Percentiles rank a stretch among this genome's conserved stretches.
These are phyloP conservation scores for Hemileia vastatrix DNA, from an alignment of 1,284 basidiomycete genomes.

Conservation along the genomic window DNA sequence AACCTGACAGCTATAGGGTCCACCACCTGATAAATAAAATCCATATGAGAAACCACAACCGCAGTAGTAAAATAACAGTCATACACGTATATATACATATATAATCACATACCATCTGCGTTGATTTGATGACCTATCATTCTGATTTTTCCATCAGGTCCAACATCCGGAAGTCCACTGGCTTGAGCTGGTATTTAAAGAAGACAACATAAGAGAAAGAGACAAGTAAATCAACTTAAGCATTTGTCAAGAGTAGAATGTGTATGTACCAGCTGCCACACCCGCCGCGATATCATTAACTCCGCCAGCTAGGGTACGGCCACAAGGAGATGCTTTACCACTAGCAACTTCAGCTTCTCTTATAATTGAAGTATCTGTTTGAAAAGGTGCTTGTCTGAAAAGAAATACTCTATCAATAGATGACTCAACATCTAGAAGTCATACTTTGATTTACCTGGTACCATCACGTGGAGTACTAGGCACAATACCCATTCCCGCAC, in stretches of 20 bases:
- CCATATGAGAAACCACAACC: too few relatives aligned
- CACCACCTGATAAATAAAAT: slow-evolving; percentile 6
- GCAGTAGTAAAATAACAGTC: too few relatives aligned
- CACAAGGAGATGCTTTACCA: not conserved
- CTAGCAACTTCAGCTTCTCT: not conserved
- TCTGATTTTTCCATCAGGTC: not conserved
- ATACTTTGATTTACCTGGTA: not conserved
- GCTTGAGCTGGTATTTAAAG: not conserved
- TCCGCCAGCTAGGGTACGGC: not conserved
- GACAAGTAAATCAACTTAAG: not conserved
- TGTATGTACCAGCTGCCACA: not conserved
- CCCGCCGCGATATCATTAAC: not conserved
- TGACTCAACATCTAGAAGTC: not conserved
- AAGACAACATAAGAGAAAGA: not conserved
- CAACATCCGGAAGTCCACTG: not conserved
- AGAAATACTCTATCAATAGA: not conserved
- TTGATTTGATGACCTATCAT: not conserved
- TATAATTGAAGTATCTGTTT: not conserved
- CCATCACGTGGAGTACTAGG: not conserved
- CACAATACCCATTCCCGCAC: not conserved
- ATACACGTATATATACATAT: too few relatives aligned
- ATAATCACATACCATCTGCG: not conserved
- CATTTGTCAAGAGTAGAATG: not conserved
- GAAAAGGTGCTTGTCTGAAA: not conserved
- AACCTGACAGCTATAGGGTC: slow-evolving; percentile 13